Evolutionary conservation across 331 rosid species (phyloP).

Genomic region (Acacia pycnantha): DNA sequence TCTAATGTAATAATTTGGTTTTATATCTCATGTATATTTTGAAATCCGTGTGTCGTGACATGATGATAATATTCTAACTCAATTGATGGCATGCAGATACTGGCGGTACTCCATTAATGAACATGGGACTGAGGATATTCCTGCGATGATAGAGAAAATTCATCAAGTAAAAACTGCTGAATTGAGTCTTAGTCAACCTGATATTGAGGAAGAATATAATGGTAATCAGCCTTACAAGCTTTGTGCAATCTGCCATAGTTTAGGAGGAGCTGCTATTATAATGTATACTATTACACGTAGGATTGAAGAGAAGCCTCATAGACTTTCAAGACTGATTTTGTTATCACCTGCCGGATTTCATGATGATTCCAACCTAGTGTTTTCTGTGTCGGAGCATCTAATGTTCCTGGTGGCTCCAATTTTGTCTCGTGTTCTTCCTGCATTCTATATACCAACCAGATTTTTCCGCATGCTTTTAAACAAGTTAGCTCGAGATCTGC

Average conservation of each 20-base stretch:
- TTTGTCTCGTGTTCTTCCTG: slow-evolving; percentile 67
- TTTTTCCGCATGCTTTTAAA: slow-evolving; percentile 89
- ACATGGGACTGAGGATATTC: slow-evolving; percentile 87
- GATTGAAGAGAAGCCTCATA: slow-evolving; percentile 76
- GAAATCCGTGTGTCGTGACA: background rate
- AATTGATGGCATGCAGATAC: slow-evolving; percentile 56
- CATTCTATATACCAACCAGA: slow-evolving; percentile 84
- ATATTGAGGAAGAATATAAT: slow-evolving; percentile 54
- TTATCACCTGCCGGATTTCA: slow-evolving; percentile 96
- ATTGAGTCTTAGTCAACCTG: slow-evolving; percentile 68
- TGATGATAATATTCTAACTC: background rate
- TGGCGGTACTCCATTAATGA: slow-evolving; percentile 93
- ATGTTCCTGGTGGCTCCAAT: slow-evolving; percentile 62
- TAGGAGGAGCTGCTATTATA: slow-evolving; percentile 87
- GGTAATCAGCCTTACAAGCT: slow-evolving; percentile 76
- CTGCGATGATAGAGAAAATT: slow-evolving; percentile 87
- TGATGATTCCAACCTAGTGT: slow-evolving; percentile 63
- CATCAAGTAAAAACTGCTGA: slow-evolving; percentile 75
- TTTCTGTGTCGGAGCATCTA: slow-evolving; percentile 51
- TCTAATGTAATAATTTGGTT: background rate
- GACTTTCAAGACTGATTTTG: slow-evolving; percentile 81
- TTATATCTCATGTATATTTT: background rate
- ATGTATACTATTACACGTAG: slow-evolving; percentile 68
- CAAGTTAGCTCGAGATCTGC: slow-evolving; percentile 89
- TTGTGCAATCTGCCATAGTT: slow-evolving; percentile 81